Evolutionary conservation across 2,329 filamentous ascomycete species (phyloP), one percentile per base, ranked within the genome.

Genomic region (Orbilia javanica): DNA sequence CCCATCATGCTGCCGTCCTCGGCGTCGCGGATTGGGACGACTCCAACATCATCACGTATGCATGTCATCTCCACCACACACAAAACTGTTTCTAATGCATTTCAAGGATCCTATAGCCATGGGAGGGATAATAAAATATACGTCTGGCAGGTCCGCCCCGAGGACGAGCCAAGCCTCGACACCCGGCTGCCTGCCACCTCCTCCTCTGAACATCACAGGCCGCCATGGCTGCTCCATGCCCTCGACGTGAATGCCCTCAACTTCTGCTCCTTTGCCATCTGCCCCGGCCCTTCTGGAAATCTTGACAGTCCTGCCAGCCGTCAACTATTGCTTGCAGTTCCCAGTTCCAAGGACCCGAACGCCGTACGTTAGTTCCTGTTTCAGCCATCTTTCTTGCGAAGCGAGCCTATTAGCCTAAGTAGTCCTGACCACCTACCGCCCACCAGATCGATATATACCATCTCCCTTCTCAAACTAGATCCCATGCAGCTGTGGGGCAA

Each of bases 191-290:
- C 95, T 0, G 88, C 95, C 34, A 84, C 85, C 55, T 85, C 83
- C 1, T 84, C 83, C 29, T 84, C 84, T 53, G 84, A 83, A 20
- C 44, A 22, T 62, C 88, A 85, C 79, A 88, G 87, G 18, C 88
- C 90, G 81, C 96, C 96, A 31, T 97, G 93, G 93, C 86, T 97
- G n/a, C 84, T 97, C 22, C 89, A 97, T 84, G 88, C 92, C 3
- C 85, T 99, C 4, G 87, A 92, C 4, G 93, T 98, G 50, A 97
- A 97, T 82, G 93, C 95, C 0, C 89, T 98, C 85, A 99, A 98
- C 83, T 99, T 98, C 83, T 99, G 96, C 83, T 88, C 92, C 1
- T 97, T 97, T 83, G 88, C 91, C 1, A 87, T 88, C 79, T 91
- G 90, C 79, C 55, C 53, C 13, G n/a, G 53, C 18, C 27, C 15